phyloP scores from a whole-genome alignment of 352 stramenopile genomes.

The Globisporangium heterothallicum region DNA sequence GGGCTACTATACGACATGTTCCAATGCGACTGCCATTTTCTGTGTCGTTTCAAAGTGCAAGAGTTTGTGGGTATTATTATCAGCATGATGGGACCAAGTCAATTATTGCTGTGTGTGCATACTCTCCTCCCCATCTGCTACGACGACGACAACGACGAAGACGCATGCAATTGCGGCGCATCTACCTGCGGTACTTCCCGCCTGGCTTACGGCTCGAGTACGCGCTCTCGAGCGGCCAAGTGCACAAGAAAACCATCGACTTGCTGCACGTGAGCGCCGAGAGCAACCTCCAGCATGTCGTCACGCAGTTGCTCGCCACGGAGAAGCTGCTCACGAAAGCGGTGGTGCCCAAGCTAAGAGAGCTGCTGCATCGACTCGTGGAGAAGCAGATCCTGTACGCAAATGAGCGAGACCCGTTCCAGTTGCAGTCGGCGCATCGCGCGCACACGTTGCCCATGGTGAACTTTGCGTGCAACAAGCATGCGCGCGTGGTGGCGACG shows the following conservation, averaged over 20 bases:
- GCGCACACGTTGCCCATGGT: slow-evolving; percentile 61
- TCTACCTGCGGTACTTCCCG: slow-evolving; percentile 73
- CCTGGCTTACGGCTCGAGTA: slow-evolving; percentile 65
- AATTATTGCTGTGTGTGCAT: no score
- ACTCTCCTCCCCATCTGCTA: no score
- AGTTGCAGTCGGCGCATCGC: slow-evolving; percentile 33
- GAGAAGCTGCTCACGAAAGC: slow-evolving; percentile 54
- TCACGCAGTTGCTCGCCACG: slow-evolving; percentile 44
- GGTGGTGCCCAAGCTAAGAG: slow-evolving; percentile 36
- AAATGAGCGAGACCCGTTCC: slow-evolving; percentile 21
- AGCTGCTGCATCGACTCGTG: slow-evolving; percentile 64
- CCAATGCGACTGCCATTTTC: neutral
- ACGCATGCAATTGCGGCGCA: slow-evolving; percentile 53
- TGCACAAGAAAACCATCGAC: slow-evolving; percentile 53
- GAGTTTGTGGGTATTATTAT: no score
- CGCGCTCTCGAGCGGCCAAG: slow-evolving; percentile 35
- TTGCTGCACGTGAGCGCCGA: slow-evolving; percentile 61
- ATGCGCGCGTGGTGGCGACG: slow-evolving; percentile 48
- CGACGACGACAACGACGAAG: neutral
- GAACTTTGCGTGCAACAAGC: slow-evolving; percentile 73
- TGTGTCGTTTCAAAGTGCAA: slow-evolving; percentile 3
- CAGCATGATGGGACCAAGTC: no score
- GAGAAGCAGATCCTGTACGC: slow-evolving; percentile 55
- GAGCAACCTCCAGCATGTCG: slow-evolving; percentile 52
- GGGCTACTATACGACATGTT: neutral